A percentile compares a stretch with the other conserved stretches of the same genome.
phyloP scores from a whole-genome alignment of 2,329 filamentous ascomycete species.

The Alternaria longipes region DNA sequence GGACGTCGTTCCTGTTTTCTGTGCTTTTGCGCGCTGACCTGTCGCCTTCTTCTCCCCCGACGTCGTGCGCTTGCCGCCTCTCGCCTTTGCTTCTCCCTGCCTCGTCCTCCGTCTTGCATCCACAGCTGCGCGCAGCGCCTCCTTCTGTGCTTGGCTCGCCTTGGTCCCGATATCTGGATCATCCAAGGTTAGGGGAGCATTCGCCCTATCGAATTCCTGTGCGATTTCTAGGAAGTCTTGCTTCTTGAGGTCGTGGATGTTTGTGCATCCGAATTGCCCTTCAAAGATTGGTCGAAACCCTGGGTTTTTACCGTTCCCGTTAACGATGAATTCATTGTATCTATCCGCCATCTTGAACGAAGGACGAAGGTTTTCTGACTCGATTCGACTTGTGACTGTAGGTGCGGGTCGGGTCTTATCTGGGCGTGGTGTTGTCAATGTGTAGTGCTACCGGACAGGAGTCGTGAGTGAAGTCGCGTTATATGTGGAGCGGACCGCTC shows the following conservation, averaged over 20 bases:
- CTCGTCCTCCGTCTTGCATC: not conserved
- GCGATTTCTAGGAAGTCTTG: not conserved
- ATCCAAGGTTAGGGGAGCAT: not conserved
- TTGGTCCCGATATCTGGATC: not conserved
- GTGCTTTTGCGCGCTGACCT: not conserved
- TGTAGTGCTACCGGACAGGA: not conserved
- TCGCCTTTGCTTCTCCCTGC: not conserved
- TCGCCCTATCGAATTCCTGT: not conserved
- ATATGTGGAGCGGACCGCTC: not conserved
- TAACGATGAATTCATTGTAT: not conserved
- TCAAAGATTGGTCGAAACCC: not conserved
- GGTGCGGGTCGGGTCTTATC: accelerated
- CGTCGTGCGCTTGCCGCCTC: not conserved
- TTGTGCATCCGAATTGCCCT: not conserved
- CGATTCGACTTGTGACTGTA: not conserved
- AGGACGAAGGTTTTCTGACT: not conserved
- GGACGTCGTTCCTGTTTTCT: not conserved
- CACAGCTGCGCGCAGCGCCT: not conserved
- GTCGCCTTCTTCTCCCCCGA: not conserved
- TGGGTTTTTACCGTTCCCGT: not conserved
- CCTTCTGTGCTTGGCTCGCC: not conserved
- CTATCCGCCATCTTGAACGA: not conserved
- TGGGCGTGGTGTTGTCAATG: too few relatives aligned
- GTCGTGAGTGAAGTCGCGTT: not conserved
- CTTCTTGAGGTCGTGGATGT: not conserved